Conservation (phyloP, 1,284 basidiomycete genomes). For the Ganoderma multipileum region DNA sequence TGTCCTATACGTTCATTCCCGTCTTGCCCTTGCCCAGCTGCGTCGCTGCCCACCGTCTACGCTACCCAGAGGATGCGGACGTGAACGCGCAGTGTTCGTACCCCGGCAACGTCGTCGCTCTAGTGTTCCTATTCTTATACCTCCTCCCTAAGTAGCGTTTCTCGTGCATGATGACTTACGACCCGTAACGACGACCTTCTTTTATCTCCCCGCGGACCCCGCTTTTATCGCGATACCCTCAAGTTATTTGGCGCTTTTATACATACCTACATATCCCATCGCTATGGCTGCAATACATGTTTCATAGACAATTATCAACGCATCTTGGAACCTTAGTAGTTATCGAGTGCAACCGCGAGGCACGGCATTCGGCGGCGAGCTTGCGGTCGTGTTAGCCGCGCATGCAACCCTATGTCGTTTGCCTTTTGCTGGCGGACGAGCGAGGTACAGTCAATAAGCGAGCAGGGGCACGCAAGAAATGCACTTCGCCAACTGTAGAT, state of each 20-base stretch:
- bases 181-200: constrained; percentile 25
- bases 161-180: constrained; percentile 19
- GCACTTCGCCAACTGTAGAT: too few species aligned
- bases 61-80: not conserved
- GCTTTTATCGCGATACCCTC: constrained; percentile 20
- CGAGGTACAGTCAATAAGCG: too few species aligned
- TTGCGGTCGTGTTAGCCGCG: not conserved
- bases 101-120: constrained; percentile 1
- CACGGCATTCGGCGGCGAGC: not conserved
- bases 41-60: not conserved
- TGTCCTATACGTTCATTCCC: constrained; percentile 2
- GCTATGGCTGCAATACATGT: constrained; percentile 1
- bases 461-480: too few species aligned
- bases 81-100: not conserved
- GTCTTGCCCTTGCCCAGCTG: not conserved
- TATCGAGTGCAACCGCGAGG: too few species aligned
- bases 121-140: constrained; percentile 14
- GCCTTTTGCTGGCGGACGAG: too few species aligned
- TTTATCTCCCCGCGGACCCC: not conserved
- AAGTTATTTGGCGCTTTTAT: not conserved
- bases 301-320: not conserved
- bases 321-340: not conserved
- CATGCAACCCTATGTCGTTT: too few species aligned
- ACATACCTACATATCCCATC: not conserved
- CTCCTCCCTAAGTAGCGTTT: constrained; percentile 7